A percentile compares a stretch with the other conserved stretches of the same genome.
Conservation (phyloP, 306 rosid species). For the Gynostemma pentaphyllum region DNA sequence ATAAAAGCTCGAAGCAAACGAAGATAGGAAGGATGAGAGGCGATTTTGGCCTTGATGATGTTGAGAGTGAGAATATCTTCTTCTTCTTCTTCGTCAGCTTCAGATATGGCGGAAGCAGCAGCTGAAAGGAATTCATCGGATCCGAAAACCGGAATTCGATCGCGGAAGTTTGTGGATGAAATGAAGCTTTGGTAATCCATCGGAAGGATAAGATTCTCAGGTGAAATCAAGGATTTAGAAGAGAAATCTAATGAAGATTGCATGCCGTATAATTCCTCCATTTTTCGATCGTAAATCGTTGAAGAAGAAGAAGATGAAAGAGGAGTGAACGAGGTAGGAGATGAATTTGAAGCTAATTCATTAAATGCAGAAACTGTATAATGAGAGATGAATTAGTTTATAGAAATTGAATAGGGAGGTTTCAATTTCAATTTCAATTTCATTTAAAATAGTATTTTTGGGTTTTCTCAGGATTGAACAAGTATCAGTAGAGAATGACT, state of each 20-base stretch:
- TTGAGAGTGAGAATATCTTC: slow-evolving; percentile 28
- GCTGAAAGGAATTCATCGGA: slow-evolving; percentile 48
- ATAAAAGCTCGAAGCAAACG: slow-evolving; percentile 79
- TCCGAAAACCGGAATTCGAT: slow-evolving; percentile 59
- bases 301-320: background rate
- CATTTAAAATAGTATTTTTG: background rate
- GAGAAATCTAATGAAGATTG: slow-evolving; percentile 45
- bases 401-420: background rate
- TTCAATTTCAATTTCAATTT: background rate
- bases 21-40: slow-evolving; percentile 75
- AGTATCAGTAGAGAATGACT: background rate
- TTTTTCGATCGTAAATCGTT: background rate
- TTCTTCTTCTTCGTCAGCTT: too few species aligned
- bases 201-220: slow-evolving; percentile 73
- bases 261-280: slow-evolving; percentile 68
- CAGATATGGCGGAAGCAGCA: slow-evolving; percentile 27
- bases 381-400: background rate
- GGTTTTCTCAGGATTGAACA: background rate
- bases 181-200: slow-evolving; percentile 44
- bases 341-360: background rate
- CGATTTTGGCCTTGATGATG: slow-evolving; percentile 63
- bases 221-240: slow-evolving; percentile 45
- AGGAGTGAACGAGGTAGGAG: background rate
- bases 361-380: background rate
- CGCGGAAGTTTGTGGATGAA: slow-evolving; percentile 23